A percentile compares a stretch with the other conserved stretches of the same genome.
Conservation (phyloP, 2,329 filamentous ascomycete genomes). For the Boeremia lycopersici region DNA sequence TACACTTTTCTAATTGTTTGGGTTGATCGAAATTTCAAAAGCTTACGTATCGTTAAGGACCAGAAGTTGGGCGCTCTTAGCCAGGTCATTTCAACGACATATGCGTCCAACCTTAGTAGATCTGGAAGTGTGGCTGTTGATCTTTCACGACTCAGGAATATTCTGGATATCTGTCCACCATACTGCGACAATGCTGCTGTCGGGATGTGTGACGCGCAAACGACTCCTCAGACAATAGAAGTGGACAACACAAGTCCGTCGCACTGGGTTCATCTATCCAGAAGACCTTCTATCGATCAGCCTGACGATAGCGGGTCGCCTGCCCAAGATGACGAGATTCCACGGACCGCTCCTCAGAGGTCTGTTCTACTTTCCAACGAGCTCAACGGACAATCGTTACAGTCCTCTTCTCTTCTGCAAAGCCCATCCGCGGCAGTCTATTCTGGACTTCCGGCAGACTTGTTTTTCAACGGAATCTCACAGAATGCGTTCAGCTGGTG, state of each 20-base stretch:
- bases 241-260: background rate
- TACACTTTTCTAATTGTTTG: too few species aligned
- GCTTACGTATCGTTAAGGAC: background rate
- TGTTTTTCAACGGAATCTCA: slow-evolving; percentile 7
- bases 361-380: too few species aligned
- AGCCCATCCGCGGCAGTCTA: background rate
- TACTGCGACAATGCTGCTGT: too few species aligned
- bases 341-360: too few species aligned
- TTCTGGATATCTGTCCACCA: slow-evolving; percentile 1
- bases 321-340: background rate
- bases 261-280: background rate
- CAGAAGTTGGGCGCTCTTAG: background rate
- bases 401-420: too few species aligned
- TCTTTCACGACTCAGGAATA: slow-evolving; percentile 1
- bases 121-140: background rate
- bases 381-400: too few species aligned
- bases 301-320: background rate
- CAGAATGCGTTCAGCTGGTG: slow-evolving; percentile 3
- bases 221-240: background rate
- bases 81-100: background rate
- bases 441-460: background rate
- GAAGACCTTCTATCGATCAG: background rate
- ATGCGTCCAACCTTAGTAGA: background rate
- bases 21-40: background rate
- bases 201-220: too few species aligned